Evolutionary conservation across 2,329 filamentous ascomycete species (phyloP).

Genomic region (Paraphaeosphaeria sporulosa): DNA sequence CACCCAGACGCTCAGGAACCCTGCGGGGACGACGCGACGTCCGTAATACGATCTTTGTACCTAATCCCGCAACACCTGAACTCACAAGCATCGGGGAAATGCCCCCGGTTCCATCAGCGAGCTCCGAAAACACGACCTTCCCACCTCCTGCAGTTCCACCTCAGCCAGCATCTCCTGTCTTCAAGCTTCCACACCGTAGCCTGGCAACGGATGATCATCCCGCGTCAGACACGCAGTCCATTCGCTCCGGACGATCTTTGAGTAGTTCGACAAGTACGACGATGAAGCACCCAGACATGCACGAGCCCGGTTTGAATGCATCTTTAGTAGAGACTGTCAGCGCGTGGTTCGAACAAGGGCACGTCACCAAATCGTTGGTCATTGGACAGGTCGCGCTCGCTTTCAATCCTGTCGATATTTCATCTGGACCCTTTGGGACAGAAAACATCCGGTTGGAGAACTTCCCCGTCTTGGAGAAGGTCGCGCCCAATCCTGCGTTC

Average conservation of each 20-base stretch:
- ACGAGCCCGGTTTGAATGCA: slow-evolving; percentile 79
- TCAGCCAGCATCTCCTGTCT: slow-evolving; percentile 46
- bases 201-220: slow-evolving; percentile 63
- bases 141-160: slow-evolving; percentile 34
- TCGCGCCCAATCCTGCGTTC: slow-evolving; percentile 92
- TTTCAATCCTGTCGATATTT: slow-evolving; percentile 69
- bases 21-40: slow-evolving; percentile 89
- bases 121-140: slow-evolving; percentile 24
- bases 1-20: slow-evolving; percentile 68
- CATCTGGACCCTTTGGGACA: slow-evolving; percentile 50
- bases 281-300: slow-evolving; percentile 82
- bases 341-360: slow-evolving; percentile 79
- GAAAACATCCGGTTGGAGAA: slow-evolving; percentile 86
- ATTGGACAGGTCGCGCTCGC: slow-evolving; percentile 89
- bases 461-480: slow-evolving; percentile 85
- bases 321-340: slow-evolving; percentile 94
- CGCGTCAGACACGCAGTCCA: slow-evolving; percentile 86
- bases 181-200: slow-evolving; percentile 44
- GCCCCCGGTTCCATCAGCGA: slow-evolving; percentile 37
- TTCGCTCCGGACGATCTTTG: slow-evolving; percentile 85
- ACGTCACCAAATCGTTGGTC: slow-evolving; percentile 74
- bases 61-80: slow-evolving; percentile 53
- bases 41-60: slow-evolving; percentile 86
- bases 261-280: slow-evolving; percentile 67
- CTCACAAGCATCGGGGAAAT: slow-evolving; percentile 47